Evolutionary conservation across 768 basidiomycete species (phyloP), one percentile per base, ranked within the genome.

Genomic region (Mycena kentingensis): DNA sequence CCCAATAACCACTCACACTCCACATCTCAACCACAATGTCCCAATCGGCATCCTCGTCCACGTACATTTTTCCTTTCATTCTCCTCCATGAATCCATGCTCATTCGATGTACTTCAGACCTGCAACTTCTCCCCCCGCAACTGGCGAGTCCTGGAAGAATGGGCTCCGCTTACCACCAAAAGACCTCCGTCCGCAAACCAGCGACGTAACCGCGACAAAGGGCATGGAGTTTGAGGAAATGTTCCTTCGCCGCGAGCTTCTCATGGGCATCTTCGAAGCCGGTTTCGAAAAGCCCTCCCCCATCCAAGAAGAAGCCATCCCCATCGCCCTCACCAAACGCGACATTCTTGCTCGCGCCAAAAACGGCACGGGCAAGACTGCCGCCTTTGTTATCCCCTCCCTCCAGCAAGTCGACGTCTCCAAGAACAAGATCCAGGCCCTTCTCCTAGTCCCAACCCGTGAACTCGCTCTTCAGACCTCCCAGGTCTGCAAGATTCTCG

Each of bases 251-350:
- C 84, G 96, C 61, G 96, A 98, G 73, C 85, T 99, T 55, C 84
- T 99, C 69, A 98, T 99, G 96, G 96, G 96, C 65, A 97, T 98
- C 70, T 99, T 95, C 64, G 94, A 98, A 74, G 97, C 95, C 61
- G 96, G 96, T 51, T 96, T 94, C 68, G 96, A 98, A 74, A 86
- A 80, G 62, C 96, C 96, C 36, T 96, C 93, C 22, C 96, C 96
- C 57, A 98, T 99, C 72, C 96, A 99, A 79, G 96, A 99, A 82
- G 92, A 97, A 77, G 91, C 96, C 47, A 98, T 98, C 64, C 96
- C 96, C 49, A 84, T 93, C 63, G 94, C 95, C 32, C 85, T 98
- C 65, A 85, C 90, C 50, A 90, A 88, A 63, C 87, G 96, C 67
- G 96, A 99, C 75, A 73, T 98, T 68, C 89, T 96, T 60, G 93